Percentiles rank a stretch among this genome's conserved stretches.
Evolutionary conservation across 257 asterid species (phyloP).

Genomic region (Capsicum chinense): DNA sequence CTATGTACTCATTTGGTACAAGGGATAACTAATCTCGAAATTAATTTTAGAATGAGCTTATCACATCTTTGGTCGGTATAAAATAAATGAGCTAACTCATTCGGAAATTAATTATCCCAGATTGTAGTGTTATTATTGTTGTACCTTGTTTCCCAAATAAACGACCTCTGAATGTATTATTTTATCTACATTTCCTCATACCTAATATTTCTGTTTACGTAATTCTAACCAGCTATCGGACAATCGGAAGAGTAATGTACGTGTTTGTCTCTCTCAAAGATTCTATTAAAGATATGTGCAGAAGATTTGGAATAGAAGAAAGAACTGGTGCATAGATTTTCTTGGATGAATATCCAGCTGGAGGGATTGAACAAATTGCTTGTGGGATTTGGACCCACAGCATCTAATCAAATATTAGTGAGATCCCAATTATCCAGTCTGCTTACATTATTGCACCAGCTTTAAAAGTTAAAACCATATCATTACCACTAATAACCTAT

Average conservation of each 20-base stretch:
- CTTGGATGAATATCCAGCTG: conserved; percentile 13
- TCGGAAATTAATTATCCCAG: no score
- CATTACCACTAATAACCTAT: background rate
- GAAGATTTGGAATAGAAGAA: conserved; percentile 1
- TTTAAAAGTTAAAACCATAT: background rate
- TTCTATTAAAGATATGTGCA: conserved; percentile 23
- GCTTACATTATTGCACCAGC: background rate
- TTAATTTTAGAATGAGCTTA: no score
- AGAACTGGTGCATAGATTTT: background rate
- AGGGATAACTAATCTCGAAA: no score
- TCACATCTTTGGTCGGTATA: no score
- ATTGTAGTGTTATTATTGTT: no score
- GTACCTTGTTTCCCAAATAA: no score
- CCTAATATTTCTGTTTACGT: no score
- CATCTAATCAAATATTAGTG: conserved; percentile 14
- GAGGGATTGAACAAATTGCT: background rate
- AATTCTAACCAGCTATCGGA: no score
- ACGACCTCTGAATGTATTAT: no score
- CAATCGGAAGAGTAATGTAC: background rate
- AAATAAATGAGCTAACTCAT: no score
- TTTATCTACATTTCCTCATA: no score
- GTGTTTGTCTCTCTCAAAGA: conserved; percentile 21
- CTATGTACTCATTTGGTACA: no score
- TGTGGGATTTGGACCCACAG: conserved; percentile 5
- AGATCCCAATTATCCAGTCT: background rate